Evolutionary conservation across 768 basidiomycete species (phyloP).

Genomic region (Amanita rubescens): DNA sequence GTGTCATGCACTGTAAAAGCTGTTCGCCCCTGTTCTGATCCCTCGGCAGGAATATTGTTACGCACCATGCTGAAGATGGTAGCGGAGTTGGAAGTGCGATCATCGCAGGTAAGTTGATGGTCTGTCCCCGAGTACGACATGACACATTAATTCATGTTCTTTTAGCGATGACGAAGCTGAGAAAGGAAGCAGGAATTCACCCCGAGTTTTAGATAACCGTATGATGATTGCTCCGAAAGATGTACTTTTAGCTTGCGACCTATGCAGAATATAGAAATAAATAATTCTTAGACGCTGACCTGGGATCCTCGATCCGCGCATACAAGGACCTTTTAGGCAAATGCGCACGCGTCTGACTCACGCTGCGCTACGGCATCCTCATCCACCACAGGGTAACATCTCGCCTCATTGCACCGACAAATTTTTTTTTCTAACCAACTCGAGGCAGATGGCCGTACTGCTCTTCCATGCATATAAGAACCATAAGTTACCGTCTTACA

Average conservation of each 20-base stretch:
- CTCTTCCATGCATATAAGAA: neutral
- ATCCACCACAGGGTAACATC: neutral
- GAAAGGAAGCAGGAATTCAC: constrained; percentile 62
- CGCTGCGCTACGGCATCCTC: neutral
- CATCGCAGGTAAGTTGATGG: constrained; percentile 54
- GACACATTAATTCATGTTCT: neutral
- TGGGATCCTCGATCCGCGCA: neutral
- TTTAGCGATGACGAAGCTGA: constrained; percentile 88
- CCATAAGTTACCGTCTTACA: neutral
- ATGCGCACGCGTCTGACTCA: neutral
- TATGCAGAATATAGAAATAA: neutral
- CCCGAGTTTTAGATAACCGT: constrained; percentile 24
- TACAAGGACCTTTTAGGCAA: neutral
- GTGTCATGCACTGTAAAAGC: constrained; percentile 22
- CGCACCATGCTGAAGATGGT: constrained; percentile 83
- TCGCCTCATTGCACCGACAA: neutral
- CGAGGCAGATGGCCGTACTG: neutral
- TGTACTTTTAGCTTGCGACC: constrained; percentile 3
- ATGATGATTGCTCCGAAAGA: neutral
- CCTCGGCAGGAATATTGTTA: constrained; percentile 52
- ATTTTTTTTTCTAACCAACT: constrained; percentile 1
- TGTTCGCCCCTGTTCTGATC: neutral
- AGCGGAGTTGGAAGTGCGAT: constrained; percentile 96
- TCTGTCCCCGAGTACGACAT: constrained; percentile 4
- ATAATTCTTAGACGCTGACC: neutral